Conservation (phyloP, 2,329 filamentous ascomycete species). For the Epichloe sp. region DNA sequence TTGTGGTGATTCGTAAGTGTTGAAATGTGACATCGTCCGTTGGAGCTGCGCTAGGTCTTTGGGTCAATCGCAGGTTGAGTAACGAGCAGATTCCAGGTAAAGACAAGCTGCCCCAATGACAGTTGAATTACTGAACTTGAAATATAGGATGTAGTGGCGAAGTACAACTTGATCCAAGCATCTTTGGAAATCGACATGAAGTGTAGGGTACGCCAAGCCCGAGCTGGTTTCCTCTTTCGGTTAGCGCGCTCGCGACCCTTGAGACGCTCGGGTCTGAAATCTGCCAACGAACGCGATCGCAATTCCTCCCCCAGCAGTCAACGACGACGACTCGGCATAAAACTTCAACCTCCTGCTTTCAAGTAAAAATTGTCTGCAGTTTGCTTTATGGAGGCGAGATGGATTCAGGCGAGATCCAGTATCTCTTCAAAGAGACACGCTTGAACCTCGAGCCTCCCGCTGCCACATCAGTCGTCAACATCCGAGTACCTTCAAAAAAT, state of each 20-base stretch:
- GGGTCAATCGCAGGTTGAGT: too few species aligned
- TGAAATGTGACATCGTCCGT: too few species aligned
- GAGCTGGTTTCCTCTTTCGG: constrained; percentile 24
- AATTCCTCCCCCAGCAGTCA: constrained; percentile 10
- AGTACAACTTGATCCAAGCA: neutral
- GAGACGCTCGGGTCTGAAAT: constrained; percentile 17
- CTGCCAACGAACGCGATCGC: constrained; percentile 19
- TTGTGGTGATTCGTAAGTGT: too few species aligned
- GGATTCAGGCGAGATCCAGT: constrained; percentile 48
- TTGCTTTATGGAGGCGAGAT: constrained; percentile 51
- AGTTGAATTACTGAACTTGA: too few species aligned
- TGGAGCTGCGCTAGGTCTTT: too few species aligned
- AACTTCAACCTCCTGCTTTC: neutral
- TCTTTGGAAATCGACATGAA: neutral
- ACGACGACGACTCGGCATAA: constrained; percentile 1
- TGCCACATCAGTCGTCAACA: constrained; percentile 54
- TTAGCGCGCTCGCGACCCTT: constrained; percentile 20
- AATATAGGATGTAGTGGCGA: neutral
- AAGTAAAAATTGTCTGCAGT: neutral
- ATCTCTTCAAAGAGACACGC: constrained; percentile 76
- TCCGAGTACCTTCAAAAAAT: constrained; percentile 48
- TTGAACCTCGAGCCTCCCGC: constrained; percentile 67
- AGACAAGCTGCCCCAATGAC: too few species aligned
- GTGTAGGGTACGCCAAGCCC: constrained; percentile 1
- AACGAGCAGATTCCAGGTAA: too few species aligned